phyloP scores from a whole-genome alignment of 441 rosid genomes.

The Croton laevigatus region DNA sequence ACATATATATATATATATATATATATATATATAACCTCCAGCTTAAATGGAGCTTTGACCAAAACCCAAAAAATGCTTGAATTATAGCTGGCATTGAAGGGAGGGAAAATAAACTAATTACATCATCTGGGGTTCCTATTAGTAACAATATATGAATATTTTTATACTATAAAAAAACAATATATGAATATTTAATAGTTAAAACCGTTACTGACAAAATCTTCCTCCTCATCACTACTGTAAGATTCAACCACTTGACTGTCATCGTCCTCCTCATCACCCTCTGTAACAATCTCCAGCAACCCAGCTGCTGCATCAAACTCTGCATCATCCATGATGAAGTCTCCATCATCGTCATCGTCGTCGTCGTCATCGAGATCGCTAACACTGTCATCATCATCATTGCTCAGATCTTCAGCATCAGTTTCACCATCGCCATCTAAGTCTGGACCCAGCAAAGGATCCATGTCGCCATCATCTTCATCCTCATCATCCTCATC shows the following conservation, averaged over 20 bases:
- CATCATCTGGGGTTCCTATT: constrained; percentile 19
- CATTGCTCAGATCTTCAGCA: constrained; percentile 60
- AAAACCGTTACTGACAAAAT: constrained; percentile 20
- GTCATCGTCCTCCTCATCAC: constrained; percentile 65
- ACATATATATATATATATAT: no score
- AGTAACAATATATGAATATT: constrained; percentile 9
- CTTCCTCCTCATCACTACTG: constrained; percentile 82
- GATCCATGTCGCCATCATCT: constrained; percentile 73
- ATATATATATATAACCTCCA: no score
- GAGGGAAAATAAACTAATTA: constrained; percentile 23
- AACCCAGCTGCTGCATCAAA: constrained; percentile 64
- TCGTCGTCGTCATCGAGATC: constrained; percentile 72
- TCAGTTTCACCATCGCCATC: constrained; percentile 82
- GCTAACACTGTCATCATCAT: constrained; percentile 53
- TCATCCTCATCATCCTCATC: constrained; percentile 94
- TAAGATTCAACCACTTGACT: constrained; percentile 64
- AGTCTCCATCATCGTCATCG: constrained; percentile 60
- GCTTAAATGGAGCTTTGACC: neutral
- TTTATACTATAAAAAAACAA: no score
- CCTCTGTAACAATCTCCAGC: constrained; percentile 59
- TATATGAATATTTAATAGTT: constrained; percentile 19
- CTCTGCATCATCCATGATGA: constrained; percentile 51
- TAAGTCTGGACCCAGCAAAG: constrained; percentile 57
- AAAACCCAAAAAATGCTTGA: neutral
- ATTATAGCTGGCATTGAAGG: constrained; percentile 1